These are phyloP conservation scores for Alternaria angustiovoidea DNA, from an alignment of 2,329 filamentous ascomycete species.

Conservation along the genomic window DNA sequence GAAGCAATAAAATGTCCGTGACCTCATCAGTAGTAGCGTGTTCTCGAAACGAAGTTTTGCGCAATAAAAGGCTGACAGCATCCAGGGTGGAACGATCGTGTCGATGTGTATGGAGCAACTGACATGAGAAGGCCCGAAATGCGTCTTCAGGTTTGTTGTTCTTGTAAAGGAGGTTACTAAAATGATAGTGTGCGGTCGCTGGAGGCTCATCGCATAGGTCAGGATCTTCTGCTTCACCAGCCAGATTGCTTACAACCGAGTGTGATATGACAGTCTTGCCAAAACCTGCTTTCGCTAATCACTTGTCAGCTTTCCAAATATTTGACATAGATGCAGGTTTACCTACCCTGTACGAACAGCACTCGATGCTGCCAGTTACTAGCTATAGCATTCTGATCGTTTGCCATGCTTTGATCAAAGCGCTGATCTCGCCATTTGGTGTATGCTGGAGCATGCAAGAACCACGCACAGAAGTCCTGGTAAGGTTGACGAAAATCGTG, in stretches of 20 bases:
- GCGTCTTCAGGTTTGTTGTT: constrained; percentile 30
- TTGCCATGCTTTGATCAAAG: constrained; percentile 30
- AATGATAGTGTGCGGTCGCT: constrained; percentile 36
- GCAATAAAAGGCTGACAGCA: constrained; percentile 37
- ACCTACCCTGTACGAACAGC: constrained; percentile 42
- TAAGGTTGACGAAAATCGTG: constrained; percentile 17
- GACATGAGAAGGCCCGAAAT: constrained; percentile 34
- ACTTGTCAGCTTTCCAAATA: constrained; percentile 9
- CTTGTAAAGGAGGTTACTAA: constrained; percentile 27
- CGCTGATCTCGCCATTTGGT: constrained; percentile 32
- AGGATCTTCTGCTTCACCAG: constrained; percentile 27
- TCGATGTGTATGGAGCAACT: constrained; percentile 37
- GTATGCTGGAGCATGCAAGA: constrained; percentile 32
- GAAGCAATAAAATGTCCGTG: constrained; percentile 32
- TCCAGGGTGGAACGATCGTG: constrained; percentile 36
- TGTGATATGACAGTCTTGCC: constrained; percentile 41
- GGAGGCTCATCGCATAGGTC: constrained; percentile 35
- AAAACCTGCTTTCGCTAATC: constrained; percentile 39
- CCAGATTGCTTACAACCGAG: constrained; percentile 34
- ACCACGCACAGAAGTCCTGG: constrained; percentile 37
- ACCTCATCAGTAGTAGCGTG: constrained; percentile 40
- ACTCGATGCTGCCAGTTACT: constrained; percentile 39
- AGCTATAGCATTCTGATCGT: constrained; percentile 24
- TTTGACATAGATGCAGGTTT: too few species aligned
- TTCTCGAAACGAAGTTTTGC: constrained; percentile 32